phyloP scores from a whole-genome alignment of 805 yeast species.

The Myxozyma nipponensis region DNA sequence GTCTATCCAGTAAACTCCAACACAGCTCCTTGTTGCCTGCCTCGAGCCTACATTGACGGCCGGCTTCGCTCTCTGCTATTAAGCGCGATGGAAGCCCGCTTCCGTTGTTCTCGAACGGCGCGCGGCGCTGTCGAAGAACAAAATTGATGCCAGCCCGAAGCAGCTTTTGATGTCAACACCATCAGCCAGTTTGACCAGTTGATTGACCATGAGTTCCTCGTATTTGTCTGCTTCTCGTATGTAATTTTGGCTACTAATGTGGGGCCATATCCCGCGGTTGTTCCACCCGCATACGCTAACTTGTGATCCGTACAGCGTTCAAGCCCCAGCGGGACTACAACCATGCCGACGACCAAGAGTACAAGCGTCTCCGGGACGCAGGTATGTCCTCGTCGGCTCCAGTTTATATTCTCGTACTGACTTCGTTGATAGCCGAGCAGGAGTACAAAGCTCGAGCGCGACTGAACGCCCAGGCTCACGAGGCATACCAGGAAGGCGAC shows the following conservation, averaged over 20 bases:
- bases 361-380: constrained; percentile 6
- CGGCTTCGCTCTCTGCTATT: no score
- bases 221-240: constrained; percentile 16
- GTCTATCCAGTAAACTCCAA: background rate
- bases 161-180: no score
- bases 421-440: constrained; percentile 53
- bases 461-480: constrained; percentile 64
- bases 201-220: background rate
- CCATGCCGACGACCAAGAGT: constrained; percentile 39
- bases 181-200: no score
- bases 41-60: no score
- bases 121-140: no score
- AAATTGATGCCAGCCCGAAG: no score
- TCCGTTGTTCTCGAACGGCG: no score
- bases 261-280: background rate
- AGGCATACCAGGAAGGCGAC: constrained; percentile 73
- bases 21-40: no score
- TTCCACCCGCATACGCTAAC: no score
- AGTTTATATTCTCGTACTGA: background rate
- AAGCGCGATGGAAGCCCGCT: no score
- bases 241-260: background rate
- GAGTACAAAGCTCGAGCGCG: constrained; percentile 56
- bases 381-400: background rate
- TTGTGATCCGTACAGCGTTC: constrained; percentile 10
- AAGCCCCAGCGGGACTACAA: constrained; percentile 37